Evolutionary conservation across 805 yeast genomes (phyloP).

Genomic region (Nakazawaea siamensis): DNA sequence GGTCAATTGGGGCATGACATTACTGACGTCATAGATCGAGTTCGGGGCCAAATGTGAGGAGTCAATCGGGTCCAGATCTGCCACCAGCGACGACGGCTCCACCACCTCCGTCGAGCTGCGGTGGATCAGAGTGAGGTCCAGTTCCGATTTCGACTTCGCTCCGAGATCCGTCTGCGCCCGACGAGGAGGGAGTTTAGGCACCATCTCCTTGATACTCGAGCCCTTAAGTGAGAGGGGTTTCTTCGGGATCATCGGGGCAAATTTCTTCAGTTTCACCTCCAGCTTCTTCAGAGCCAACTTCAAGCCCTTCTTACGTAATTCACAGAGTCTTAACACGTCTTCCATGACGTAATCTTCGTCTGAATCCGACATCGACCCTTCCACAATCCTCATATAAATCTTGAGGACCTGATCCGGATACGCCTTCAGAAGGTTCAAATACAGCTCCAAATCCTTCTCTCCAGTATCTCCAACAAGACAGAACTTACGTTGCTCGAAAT

Average conservation of each 20-base stretch:
- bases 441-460: slow-evolving; percentile 91
- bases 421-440: slow-evolving; percentile 54
- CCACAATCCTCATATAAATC: slow-evolving; percentile 75
- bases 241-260: slow-evolving; percentile 36
- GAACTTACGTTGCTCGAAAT: slow-evolving; percentile 73
- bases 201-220: slow-evolving; percentile 12
- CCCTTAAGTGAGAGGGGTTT: slow-evolving; percentile 37
- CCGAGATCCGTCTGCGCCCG: slow-evolving; percentile 1
- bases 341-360: slow-evolving; percentile 26
- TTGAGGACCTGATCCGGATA: slow-evolving; percentile 62
- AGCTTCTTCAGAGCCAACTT: slow-evolving; percentile 15
- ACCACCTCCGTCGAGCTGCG: neutral
- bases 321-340: slow-evolving; percentile 1
- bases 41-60: slow-evolving; percentile 9
- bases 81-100: neutral
- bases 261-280: slow-evolving; percentile 8
- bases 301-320: neutral
- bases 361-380: slow-evolving; percentile 53
- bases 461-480: slow-evolving; percentile 93
- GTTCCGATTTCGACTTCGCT: neutral
- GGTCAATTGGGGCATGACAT: slow-evolving; percentile 17
- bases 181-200: slow-evolving; percentile 12
- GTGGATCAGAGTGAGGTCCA: too few relatives aligned
- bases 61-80: neutral
- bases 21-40: slow-evolving; percentile 1